A percentile compares a stretch with the other conserved stretches of the same genome.
phyloP scores from a whole-genome alignment of 345 rosid species.

The Salix viminalis region DNA sequence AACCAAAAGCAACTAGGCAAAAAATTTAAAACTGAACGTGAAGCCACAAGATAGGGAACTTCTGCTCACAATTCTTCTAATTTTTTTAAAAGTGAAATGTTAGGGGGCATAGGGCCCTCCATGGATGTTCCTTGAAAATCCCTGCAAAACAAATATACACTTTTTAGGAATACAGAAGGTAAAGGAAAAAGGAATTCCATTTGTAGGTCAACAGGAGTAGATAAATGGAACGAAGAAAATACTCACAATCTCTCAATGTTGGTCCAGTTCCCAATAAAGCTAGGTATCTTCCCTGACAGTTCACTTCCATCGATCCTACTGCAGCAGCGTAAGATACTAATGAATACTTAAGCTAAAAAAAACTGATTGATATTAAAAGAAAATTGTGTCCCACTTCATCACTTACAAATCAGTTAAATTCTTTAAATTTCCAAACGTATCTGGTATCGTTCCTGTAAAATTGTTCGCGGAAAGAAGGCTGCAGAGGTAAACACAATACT shows the following conservation, averaged over 20 bases:
- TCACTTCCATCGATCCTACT: slow-evolving; percentile 77
- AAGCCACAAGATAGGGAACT: not conserved
- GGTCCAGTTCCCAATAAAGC: slow-evolving; percentile 82
- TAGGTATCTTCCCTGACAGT: slow-evolving; percentile 72
- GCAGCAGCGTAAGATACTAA: slow-evolving; percentile 7
- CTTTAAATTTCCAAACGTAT: slow-evolving; percentile 53
- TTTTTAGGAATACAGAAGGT: not conserved
- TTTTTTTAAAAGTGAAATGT: slow-evolving; percentile 46
- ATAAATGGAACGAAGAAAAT: not conserved
- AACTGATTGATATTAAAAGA: not conserved
- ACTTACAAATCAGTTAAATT: slow-evolving; percentile 77
- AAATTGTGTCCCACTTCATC: not conserved
- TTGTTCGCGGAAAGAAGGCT: slow-evolving; percentile 75
- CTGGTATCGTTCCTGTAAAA: slow-evolving; percentile 66
- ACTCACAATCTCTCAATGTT: slow-evolving; percentile 55
- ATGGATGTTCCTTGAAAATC: slow-evolving; percentile 76
- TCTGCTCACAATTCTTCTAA: slow-evolving; percentile 55
- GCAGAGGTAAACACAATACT: not conserved
- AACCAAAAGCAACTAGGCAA: not conserved
- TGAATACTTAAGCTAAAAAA: not conserved
- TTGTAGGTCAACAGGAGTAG: not conserved
- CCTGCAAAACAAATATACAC: slow-evolving; percentile 26
- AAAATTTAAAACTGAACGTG: not conserved
- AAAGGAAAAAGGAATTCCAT: not conserved
- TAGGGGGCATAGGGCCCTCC: slow-evolving; percentile 85